phyloP scores from a whole-genome alignment of 164 flowering plant species.

The Annona cherimola region DNA sequence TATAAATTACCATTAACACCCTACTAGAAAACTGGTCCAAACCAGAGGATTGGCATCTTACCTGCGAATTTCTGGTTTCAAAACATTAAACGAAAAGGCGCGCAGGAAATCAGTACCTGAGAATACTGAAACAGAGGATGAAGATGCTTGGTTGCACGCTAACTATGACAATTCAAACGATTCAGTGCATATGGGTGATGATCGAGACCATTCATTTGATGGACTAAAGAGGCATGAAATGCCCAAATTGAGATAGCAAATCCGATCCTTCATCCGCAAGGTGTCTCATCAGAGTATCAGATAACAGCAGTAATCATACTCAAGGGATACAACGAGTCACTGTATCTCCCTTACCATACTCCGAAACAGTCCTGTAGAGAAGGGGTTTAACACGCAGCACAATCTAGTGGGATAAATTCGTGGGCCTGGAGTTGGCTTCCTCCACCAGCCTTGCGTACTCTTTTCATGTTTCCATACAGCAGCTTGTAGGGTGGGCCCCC shows the following conservation, averaged over 20 bases:
- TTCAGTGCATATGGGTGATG: too few species aligned
- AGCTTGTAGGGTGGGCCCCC: conserved; percentile 38
- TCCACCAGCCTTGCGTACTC: conserved; percentile 18
- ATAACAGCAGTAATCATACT: too few species aligned
- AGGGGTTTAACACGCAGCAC: conserved; percentile 30
- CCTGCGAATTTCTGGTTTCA: conserved; percentile 21
- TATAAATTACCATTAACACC: too few species aligned
- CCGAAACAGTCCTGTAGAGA: neutral
- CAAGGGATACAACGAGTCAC: too few species aligned
- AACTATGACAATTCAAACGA: neutral
- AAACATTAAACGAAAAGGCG: too few species aligned
- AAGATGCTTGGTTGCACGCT: neutral
- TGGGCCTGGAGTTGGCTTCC: conserved; percentile 41
- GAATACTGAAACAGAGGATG: neutral
- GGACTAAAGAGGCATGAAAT: too few species aligned
- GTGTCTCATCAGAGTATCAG: too few species aligned
- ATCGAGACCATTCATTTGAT: too few species aligned
- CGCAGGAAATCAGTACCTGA: too few species aligned
- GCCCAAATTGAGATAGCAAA: too few species aligned
- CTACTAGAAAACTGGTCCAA: conserved; percentile 12
- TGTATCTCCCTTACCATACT: conserved; percentile 3
- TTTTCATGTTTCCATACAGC: conserved; percentile 35
- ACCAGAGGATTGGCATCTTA: conserved; percentile 30
- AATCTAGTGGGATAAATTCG: conserved; percentile 32
- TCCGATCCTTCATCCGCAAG: too few species aligned